These are phyloP conservation scores for Phalaenopsis aphrodite DNA, from an alignment of 106 monocot genomes.

Conservation along the genomic window DNA sequence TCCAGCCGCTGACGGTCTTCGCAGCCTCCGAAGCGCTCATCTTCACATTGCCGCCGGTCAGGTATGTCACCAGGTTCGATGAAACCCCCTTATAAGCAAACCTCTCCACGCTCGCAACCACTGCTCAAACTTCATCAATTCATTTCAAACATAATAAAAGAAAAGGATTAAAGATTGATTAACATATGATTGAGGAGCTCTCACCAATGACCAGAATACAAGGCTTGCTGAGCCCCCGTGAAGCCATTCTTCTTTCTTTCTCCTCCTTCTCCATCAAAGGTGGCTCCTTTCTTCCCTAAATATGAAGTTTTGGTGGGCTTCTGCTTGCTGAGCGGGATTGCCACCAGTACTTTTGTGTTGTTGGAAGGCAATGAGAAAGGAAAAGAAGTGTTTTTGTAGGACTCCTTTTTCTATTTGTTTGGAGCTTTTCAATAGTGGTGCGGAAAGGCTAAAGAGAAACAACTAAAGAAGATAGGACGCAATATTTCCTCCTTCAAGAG, in stretches of 20 bases:
- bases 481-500: too few species aligned
- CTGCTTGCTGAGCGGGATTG: neutral
- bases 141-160: neutral
- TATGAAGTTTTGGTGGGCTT: neutral
- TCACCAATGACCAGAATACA: slow-evolving; percentile 84
- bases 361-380: neutral
- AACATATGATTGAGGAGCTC: neutral
- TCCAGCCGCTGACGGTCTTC: slow-evolving; percentile 74
- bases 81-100: slow-evolving; percentile 96
- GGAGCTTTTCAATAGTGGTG: neutral
- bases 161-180: neutral
- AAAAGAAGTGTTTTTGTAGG: neutral
- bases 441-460: neutral
- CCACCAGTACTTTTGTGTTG: slow-evolving; percentile 1
- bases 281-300: neutral
- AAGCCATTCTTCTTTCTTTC: slow-evolving; percentile 6
- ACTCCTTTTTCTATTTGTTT: neutral
- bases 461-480: too few species aligned
- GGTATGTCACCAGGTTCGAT: slow-evolving; percentile 86
- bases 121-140: slow-evolving; percentile 22
- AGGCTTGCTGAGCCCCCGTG: slow-evolving; percentile 44
- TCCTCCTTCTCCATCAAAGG: neutral
- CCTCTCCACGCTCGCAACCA: slow-evolving; percentile 88
- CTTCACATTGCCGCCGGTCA: slow-evolving; percentile 50
- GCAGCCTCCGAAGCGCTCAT: slow-evolving; percentile 85